Evolutionary conservation across 257 asterid species (phyloP), one percentile per base, ranked within the genome.

Genomic region (Phtheirospermum japonicum): DNA sequence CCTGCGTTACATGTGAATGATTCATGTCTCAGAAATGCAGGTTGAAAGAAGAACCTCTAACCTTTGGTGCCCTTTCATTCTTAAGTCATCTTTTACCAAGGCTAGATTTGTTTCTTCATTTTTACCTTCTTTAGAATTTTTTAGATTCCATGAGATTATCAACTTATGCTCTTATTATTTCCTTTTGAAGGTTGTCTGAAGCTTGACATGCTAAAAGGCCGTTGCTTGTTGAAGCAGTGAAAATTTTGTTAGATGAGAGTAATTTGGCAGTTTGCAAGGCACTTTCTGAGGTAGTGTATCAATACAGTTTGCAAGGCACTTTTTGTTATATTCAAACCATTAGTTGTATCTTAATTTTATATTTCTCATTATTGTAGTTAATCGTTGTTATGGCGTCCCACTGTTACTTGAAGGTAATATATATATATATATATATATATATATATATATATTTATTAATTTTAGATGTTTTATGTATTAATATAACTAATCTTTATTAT

Each of bases 311-410:
- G n/a, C n/a, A n/a, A n/a, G n/a, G n/a, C n/a, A n/a, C n/a, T n/a
- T n/a, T n/a, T n/a, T 49, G 40, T 43, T 36, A 49, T 65, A 9
- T 31, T 51, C 18, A 20, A 60, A 26, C 49, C 17, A 17, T 16
- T n/a, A n/a, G 13, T 42, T 40, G 67, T 65, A 61, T 28, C 33
- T 40, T 17, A 46, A 23, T 66, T n/a, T 46, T 50, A 46, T 59
- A 33, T 58, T 73, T 57, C 17, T 30, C 50, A 59, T 59, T 31
- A 39, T 53, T 37, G 79, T 74, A 93, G 99, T 81, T 93, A 64
- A 85, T 93, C 43, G 97, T 93, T 53, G 97, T 93, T 64, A 93
- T 89, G 99, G 99, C 99, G 50, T 92, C 99, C 68, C 96, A 92
- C 75, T 92, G 99, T 75, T 92, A 89, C 87, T 80, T 92, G 83